Base-by-base conservation (phyloP, 768 basidiomycete species). In the Sporobolomyces roseus region DNA sequence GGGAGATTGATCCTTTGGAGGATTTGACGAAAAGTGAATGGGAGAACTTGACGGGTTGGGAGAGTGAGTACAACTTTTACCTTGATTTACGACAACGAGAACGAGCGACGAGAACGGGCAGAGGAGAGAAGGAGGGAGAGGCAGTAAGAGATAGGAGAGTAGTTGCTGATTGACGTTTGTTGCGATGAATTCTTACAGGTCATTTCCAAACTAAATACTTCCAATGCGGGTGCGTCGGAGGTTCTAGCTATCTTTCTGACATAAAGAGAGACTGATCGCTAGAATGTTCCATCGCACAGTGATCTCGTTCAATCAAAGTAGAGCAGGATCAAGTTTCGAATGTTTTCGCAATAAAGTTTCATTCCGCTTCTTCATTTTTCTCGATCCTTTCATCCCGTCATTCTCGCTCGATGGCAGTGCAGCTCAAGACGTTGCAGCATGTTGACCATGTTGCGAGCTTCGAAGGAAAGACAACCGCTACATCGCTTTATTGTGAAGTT, bases 1-100 rank as follows among this genome's bases (percentile, higher is more conserved):
- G 90, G 78, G 88, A 90, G 0, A 81, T 97, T 48, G 93, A 98
- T 79, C 86, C 85, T 68, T 83, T 97, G 21, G 79, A 84, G 1
- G 90, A 96, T 77, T 83, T 99, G 54, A 84, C 83, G 29, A 29
- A 65, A 25, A 30, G 45, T 36, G 74, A 77, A 54, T 72, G 74
- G 76, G 68, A 66, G 13, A 71, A 68, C 48, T 49, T 77, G 29
- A 7, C 45, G 7, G 74, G 73, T 2, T 74, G 73, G 75, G 70
- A 72, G 33, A 33, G 67, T 64, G 41, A 35, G 65, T 66, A 45
- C 9, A 23, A 32, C 25, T 19, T 14, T 21, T 33, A 23, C 45
- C 8, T 27, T 17, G 30, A 8, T 48, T 21, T n/a, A 12, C n/a
- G 27, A 45, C 9, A 41, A 9, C 38, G 38, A 41, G n/a, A n/a